These are phyloP conservation scores for Eimeria brunetti DNA, from an alignment of 169 alveolate genomes.

Conservation along the genomic window DNA sequence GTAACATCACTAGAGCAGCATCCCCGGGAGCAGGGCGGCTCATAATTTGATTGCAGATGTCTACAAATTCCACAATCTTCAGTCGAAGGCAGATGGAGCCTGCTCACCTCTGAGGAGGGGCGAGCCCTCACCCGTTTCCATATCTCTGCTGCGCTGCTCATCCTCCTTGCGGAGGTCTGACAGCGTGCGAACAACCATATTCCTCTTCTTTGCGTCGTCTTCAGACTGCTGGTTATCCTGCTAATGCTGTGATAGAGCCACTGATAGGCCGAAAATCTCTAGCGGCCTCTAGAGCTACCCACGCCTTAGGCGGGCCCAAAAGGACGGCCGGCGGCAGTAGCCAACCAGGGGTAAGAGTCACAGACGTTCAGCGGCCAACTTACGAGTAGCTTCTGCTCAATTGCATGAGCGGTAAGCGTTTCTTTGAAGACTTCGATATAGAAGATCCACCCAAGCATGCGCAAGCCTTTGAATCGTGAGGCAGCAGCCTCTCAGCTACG, in stretches of 20 bases:
- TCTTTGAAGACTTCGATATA: neutral
- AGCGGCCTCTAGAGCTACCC: neutral
- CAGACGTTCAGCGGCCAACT: neutral
- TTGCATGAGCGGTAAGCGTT: neutral
- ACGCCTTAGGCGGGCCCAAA: neutral
- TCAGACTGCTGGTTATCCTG: neutral
- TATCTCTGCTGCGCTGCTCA: conserved; percentile 60
- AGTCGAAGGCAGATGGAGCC: neutral
- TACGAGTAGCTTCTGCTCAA: neutral
- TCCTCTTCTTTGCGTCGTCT: neutral
- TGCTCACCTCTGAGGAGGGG: conserved; percentile 53
- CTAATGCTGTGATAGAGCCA: neutral
- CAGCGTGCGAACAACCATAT: conserved; percentile 66
- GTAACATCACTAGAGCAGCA: neutral
- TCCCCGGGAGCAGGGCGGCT: neutral
- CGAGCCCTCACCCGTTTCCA: conserved; percentile 32
- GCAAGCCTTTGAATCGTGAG: neutral
- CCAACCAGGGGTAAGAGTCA: neutral
- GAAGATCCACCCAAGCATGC: neutral
- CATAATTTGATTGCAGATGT: neutral
- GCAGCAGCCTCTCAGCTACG: neutral
- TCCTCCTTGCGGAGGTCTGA: conserved; percentile 79
- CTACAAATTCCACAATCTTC: neutral
- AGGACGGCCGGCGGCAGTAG: neutral
- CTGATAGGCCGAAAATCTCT: neutral